Conservation (phyloP, 2,329 filamentous ascomycete species). For the Hymenoscyphus fructigenus region DNA sequence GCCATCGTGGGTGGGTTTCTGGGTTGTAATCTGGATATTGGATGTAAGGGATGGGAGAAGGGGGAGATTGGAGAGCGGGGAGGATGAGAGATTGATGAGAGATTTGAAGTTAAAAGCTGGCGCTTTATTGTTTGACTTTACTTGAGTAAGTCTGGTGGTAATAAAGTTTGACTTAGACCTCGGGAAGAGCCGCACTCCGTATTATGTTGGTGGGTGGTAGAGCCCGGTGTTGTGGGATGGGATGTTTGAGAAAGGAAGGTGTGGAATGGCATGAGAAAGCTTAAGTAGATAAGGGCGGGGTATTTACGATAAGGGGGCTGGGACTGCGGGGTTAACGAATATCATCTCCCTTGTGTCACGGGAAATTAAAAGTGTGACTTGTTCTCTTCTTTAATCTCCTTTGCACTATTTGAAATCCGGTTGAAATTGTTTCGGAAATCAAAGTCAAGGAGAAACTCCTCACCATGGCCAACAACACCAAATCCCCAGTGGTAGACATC, state of each 20-base stretch:
- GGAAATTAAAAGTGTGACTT: background rate
- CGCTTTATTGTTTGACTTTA: background rate
- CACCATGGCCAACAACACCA: conserved; percentile 30
- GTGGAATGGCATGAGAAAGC: background rate
- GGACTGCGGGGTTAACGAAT: background rate
- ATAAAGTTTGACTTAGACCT: background rate
- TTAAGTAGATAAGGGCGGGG: background rate
- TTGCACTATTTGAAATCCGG: background rate
- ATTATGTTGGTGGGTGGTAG: background rate
- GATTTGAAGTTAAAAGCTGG: background rate
- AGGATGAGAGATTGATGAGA: too few species aligned
- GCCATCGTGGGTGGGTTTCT: conserved; percentile 23
- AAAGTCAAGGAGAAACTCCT: background rate
- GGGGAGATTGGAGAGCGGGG: background rate
- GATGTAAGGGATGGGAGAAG: background rate
- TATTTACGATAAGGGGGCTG: background rate
- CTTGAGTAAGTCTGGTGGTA: background rate
- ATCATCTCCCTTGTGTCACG: background rate
- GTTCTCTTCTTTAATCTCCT: background rate
- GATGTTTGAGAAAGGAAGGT: conserved; percentile 7
- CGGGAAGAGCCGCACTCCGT: conserved; percentile 14
- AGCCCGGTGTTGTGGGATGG: background rate
- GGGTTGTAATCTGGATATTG: background rate
- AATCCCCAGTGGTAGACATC: conserved; percentile 57
- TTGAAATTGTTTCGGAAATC: background rate